Evolutionary conservation across 2,329 filamentous ascomycete species (phyloP).

Genomic region (Pseudogymnoascus destructans): DNA sequence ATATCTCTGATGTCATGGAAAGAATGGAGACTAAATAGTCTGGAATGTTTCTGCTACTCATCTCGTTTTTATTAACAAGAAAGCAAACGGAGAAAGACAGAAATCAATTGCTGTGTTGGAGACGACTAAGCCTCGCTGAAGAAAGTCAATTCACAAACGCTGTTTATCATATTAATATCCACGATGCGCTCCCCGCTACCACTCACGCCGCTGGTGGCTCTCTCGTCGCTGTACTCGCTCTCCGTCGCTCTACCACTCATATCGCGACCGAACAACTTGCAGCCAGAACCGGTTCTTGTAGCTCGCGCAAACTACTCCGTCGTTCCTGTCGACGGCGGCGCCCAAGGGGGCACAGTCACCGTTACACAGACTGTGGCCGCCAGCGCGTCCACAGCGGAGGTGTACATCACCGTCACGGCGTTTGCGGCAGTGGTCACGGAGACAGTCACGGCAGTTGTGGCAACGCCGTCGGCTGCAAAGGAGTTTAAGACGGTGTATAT

Average conservation of each 20-base stretch:
- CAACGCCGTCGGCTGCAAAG: constrained; percentile 18
- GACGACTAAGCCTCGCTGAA: not conserved
- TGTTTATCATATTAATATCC: not conserved
- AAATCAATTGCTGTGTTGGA: not conserved
- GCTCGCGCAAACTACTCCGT: constrained; percentile 25
- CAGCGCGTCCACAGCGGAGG: constrained; percentile 19
- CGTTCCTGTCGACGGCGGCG: constrained; percentile 26
- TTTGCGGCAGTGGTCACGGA: constrained; percentile 12
- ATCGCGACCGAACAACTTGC: not conserved
- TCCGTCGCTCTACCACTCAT: not conserved
- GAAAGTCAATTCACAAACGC: not conserved
- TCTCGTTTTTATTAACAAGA: not conserved
- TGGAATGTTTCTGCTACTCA: not conserved
- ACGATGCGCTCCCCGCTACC: not conserved
- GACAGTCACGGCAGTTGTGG: constrained; percentile 21
- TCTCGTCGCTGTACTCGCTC: not conserved
- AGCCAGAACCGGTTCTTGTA: constrained; percentile 10
- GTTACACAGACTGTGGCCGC: constrained; percentile 19
- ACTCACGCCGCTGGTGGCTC: not conserved
- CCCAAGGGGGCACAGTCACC: constrained; percentile 12
- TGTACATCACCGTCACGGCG: constrained; percentile 20
- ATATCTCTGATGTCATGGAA: constrained; percentile 1
- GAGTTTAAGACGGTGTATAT: constrained; percentile 1
- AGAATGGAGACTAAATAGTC: constrained; percentile 5
- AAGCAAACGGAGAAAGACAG: not conserved